phyloP scores from a whole-genome alignment of 2,329 filamentous ascomycete species.

The Monilinia aucupariae region DNA sequence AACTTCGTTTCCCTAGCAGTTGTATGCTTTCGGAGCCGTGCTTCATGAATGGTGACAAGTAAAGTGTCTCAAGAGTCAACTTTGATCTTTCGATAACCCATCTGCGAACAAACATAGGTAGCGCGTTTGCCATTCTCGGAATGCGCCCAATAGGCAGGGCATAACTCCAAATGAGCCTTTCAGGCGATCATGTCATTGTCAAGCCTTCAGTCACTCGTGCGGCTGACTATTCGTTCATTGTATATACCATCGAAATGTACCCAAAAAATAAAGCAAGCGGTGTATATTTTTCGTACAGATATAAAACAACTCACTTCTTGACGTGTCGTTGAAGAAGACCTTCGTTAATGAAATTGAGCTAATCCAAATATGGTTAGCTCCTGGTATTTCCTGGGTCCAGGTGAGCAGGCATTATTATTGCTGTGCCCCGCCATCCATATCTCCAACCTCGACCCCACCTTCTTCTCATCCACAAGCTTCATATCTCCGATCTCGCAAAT shows the following conservation, averaged over 20 bases:
- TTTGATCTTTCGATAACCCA: background rate
- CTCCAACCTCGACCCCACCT: constrained; percentile 8
- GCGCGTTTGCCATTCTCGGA: background rate
- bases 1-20: background rate
- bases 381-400: too few species aligned
- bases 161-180: background rate
- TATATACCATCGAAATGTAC: constrained; percentile 3
- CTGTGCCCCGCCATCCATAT: constrained; percentile 1
- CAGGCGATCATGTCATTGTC: background rate
- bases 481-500: constrained; percentile 13
- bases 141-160: background rate
- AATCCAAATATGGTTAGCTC: constrained; percentile 12
- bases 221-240: constrained; percentile 27
- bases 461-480: constrained; percentile 5
- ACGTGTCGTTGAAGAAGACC: constrained; percentile 31
- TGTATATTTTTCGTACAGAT: constrained; percentile 22
- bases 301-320: constrained; percentile 21
- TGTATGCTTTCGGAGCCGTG: background rate
- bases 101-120: background rate
- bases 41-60: background rate
- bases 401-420: background rate
- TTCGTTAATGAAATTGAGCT: constrained; percentile 5
- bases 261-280: background rate
- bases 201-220: constrained; percentile 16
- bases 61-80: background rate